Conservation (phyloP, 2,329 filamentous ascomycete genomes). For the Phaeophleospora eucalypticola region DNA sequence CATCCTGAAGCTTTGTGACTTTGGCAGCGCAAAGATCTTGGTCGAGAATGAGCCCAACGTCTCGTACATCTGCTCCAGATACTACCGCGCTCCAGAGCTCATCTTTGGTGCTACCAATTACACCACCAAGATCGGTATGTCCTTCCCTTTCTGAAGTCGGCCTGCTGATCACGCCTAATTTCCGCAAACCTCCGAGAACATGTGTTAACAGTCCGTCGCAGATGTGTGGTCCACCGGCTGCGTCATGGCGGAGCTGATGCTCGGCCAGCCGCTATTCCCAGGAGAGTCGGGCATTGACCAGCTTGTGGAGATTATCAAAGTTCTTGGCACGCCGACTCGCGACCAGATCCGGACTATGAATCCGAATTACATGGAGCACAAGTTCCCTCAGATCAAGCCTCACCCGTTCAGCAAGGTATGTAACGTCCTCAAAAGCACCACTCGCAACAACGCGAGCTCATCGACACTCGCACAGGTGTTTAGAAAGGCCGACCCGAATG, state of each 20-base stretch:
- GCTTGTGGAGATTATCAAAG: constrained; percentile 98
- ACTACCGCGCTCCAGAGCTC: constrained; percentile 95
- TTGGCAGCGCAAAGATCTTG: constrained; percentile 96
- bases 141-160: neutral
- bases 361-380: constrained; percentile 99
- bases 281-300: constrained; percentile 98
- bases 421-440: constrained; percentile 4
- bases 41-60: constrained; percentile 99
- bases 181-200: constrained; percentile 13
- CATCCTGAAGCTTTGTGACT: constrained; percentile 95
- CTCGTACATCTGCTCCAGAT: constrained; percentile 98
- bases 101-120: constrained; percentile 99
- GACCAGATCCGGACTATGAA: constrained; percentile 99
- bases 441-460: neutral
- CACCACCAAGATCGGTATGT: constrained; percentile 97
- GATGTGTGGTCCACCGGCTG: constrained; percentile 99
- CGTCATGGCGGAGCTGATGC: constrained; percentile 99
- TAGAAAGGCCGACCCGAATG: constrained; percentile 87
- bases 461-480: constrained; percentile 62
- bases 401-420: constrained; percentile 91
- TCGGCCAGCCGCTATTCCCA: constrained; percentile 94
- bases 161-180: neutral
- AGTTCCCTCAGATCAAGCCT: constrained; percentile 99
- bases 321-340: constrained; percentile 89
- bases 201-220: constrained; percentile 37